A percentile compares a stretch with the other conserved stretches of the same genome.
Conservation (phyloP, 2,329 filamentous ascomycete genomes). For the Metarhizium humberi region DNA sequence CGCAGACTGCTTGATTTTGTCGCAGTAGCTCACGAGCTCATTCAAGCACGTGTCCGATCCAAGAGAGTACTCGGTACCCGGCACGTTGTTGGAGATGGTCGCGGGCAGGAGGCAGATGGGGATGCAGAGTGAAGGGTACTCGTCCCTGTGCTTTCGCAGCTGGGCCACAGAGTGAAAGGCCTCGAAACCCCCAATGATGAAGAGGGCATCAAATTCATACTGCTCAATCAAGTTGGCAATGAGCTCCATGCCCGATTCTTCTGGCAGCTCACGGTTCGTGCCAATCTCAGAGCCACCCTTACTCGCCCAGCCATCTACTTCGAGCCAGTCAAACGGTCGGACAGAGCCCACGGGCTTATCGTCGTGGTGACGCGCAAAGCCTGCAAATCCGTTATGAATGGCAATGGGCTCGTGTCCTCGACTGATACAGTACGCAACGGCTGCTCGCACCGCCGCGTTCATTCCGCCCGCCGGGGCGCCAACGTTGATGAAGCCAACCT, state of each 20-base stretch:
- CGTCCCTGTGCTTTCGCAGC: conserved; percentile 66
- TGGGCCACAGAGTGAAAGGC: conserved; percentile 89
- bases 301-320: conserved; percentile 91
- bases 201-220: conserved; percentile 84
- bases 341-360: conserved; percentile 78
- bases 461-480: conserved; percentile 95
- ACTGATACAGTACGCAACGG: conserved; percentile 84
- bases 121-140: conserved; percentile 82
- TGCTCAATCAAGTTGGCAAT: conserved; percentile 76
- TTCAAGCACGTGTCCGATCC: conserved; percentile 96
- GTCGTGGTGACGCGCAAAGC: conserved; percentile 80
- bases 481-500: conserved; percentile 91
- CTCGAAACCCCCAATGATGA: conserved; percentile 91
- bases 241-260: conserved; percentile 71
- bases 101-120: conserved; percentile 86
- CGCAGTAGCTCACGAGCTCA: conserved; percentile 87
- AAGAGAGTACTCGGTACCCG: conserved; percentile 92
- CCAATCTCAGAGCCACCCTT: conserved; percentile 97
- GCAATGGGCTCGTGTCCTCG: conserved; percentile 88
- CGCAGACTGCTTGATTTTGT: conserved; percentile 94
- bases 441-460: conserved; percentile 91
- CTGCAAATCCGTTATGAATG: conserved; percentile 95
- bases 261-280: conserved; percentile 87
- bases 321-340: conserved; percentile 80
- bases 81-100: conserved; percentile 98